Evolutionary conservation across 2,329 filamentous ascomycete species (phyloP).

Genomic region (Phialophora chinensis): DNA sequence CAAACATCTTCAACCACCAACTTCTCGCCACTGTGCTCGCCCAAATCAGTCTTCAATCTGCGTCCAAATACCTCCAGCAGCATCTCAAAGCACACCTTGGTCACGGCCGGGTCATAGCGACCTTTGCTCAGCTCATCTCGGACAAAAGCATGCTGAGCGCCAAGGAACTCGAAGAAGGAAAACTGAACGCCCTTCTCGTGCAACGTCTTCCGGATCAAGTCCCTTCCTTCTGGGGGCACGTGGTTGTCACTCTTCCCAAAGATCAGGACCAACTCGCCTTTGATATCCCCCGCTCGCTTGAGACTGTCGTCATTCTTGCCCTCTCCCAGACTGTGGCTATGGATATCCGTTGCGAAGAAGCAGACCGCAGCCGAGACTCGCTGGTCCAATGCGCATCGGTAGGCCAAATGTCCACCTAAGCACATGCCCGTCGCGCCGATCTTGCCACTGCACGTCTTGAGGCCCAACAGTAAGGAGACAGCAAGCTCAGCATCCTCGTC

Average conservation of each 20-base stretch:
- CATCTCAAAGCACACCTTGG: conserved; percentile 89
- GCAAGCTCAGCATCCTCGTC: conserved; percentile 76
- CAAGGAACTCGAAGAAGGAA: conserved; percentile 87
- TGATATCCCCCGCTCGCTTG: conserved; percentile 68
- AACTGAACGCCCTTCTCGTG: conserved; percentile 76
- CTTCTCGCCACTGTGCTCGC: conserved; percentile 66
- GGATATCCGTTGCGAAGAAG: conserved; percentile 93
- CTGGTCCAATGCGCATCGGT: conserved; percentile 73
- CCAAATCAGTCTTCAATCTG: conserved; percentile 78
- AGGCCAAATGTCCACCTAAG: conserved; percentile 86
- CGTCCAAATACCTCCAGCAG: conserved; percentile 83
- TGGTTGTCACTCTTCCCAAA: conserved; percentile 92
- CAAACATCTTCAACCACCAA: conserved; percentile 75
- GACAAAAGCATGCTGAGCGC: conserved; percentile 94
- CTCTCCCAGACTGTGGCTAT: conserved; percentile 75
- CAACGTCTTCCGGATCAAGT: conserved; percentile 81
- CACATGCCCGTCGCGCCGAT: conserved; percentile 89
- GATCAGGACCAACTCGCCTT: conserved; percentile 83
- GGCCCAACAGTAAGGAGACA: conserved; percentile 71
- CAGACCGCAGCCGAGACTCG: conserved; percentile 78
- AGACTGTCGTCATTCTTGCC: conserved; percentile 69
- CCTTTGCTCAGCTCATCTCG: conserved; percentile 91
- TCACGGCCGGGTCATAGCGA: conserved; percentile 86
- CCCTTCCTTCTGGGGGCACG: conserved; percentile 80
- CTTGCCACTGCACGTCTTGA: conserved; percentile 79